Evolutionary conservation across 1,284 basidiomycete genomes (phyloP).

Genomic region (Ustilago bromivora): DNA sequence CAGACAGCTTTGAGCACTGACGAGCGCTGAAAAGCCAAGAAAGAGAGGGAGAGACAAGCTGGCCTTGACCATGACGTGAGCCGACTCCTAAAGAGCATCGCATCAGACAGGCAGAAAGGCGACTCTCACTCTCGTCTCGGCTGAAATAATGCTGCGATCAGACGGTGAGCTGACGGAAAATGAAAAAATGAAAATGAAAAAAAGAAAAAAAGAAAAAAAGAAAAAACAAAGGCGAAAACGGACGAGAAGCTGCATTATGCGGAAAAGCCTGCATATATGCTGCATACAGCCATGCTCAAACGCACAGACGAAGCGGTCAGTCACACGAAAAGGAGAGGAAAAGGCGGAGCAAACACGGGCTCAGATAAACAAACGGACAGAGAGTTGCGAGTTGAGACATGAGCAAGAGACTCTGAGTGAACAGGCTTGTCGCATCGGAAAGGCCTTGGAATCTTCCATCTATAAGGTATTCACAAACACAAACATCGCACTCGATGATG

Average conservation of each 20-base stretch:
- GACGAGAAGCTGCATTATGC: neutral
- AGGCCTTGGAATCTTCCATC: slow-evolving; percentile 16
- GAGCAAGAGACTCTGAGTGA: slow-evolving; percentile 18
- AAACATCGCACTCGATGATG: neutral
- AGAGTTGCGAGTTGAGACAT: neutral
- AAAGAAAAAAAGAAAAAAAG: slow-evolving; percentile 11
- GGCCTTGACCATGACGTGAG: neutral
- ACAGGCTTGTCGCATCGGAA: slow-evolving; percentile 24
- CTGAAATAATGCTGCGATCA: neutral
- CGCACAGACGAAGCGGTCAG: slow-evolving; percentile 22
- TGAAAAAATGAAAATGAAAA: neutral
- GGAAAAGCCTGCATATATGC: neutral
- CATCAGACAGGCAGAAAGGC: neutral
- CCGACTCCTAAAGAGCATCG: neutral
- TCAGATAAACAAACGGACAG: neutral
- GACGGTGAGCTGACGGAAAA: neutral
- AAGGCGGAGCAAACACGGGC: slow-evolving; percentile 2
- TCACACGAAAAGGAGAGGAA: slow-evolving; percentile 5
- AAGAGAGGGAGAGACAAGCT: neutral
- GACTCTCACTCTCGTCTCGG: neutral
- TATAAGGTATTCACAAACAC: neutral
- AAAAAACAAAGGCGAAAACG: slow-evolving; percentile 12
- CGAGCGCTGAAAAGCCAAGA: neutral
- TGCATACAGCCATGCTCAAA: slow-evolving; percentile 9
- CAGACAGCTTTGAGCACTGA: neutral